Percentiles rank a stretch among this genome's conserved stretches.
phyloP scores from a whole-genome alignment of 2,329 filamentous ascomycete species.

The Aspergillus sp. region DNA sequence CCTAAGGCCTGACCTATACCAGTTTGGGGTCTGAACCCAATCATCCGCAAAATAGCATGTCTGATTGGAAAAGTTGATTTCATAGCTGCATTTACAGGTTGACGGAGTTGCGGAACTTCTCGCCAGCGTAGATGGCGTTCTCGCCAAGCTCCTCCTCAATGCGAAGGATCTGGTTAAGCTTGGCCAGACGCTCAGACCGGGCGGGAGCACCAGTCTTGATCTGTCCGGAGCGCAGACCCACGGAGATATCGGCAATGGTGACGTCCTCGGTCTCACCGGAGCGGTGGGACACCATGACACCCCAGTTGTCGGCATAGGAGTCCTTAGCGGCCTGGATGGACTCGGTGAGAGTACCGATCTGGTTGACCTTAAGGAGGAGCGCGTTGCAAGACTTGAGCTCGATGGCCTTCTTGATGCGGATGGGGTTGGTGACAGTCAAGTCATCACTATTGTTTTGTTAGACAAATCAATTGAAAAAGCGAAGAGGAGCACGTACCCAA shows the following conservation, averaged over 20 bases:
- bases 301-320: slow-evolving; percentile 92
- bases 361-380: slow-evolving; percentile 99
- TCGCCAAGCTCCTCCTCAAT: slow-evolving; percentile 98
- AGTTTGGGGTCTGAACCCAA: slow-evolving; percentile 6
- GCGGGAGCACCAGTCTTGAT: slow-evolving; percentile 98
- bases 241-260: slow-evolving; percentile 96
- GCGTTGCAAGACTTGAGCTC: slow-evolving; percentile 99
- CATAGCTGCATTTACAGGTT: slow-evolving; percentile 66
- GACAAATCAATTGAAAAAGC: not conserved
- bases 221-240: slow-evolving; percentile 93
- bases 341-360: slow-evolving; percentile 98
- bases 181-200: slow-evolving; percentile 96
- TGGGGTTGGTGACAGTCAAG: slow-evolving; percentile 97
- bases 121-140: slow-evolving; percentile 87
- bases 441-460: slow-evolving; percentile 65
- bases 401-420: slow-evolving; percentile 99
- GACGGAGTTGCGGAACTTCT: slow-evolving; percentile 87
- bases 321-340: slow-evolving; percentile 99
- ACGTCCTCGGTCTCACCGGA: slow-evolving; percentile 99
- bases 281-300: slow-evolving; percentile 99
- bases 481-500: slow-evolving; percentile 54
- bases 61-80: slow-evolving; percentile 4
- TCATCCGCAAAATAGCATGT: slow-evolving; percentile 2
- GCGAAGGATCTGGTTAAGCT: slow-evolving; percentile 99
- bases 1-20: slow-evolving; percentile 4